Evolutionary conservation across 2,329 filamentous ascomycete genomes (phyloP).

Genomic region (Tolypocladium ophioglossoides): DNA sequence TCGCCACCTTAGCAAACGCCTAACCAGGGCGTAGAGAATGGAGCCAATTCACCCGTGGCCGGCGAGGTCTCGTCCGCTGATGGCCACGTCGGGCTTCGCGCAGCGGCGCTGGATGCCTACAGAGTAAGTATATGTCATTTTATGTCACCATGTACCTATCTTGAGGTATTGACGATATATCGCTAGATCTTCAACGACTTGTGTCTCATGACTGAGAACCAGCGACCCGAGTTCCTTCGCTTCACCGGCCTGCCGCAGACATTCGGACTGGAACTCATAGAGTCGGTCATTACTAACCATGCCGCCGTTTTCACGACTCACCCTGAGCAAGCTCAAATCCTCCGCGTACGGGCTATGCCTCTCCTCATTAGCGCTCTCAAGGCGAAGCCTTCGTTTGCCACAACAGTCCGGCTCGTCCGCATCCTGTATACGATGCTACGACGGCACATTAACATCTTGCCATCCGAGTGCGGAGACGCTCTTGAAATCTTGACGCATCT

Average conservation of each 20-base stretch:
- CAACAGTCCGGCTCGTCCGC: constrained; percentile 70
- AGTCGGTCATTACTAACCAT: constrained; percentile 81
- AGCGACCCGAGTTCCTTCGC: constrained; percentile 70
- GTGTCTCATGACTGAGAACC: constrained; percentile 76
- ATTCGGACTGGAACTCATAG: constrained; percentile 84
- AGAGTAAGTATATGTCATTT: constrained; percentile 34
- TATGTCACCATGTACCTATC: no score
- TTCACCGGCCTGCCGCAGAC: constrained; percentile 70
- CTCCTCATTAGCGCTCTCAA: constrained; percentile 69
- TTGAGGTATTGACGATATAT: background rate
- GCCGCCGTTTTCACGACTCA: constrained; percentile 68
- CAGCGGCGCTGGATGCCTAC: constrained; percentile 78
- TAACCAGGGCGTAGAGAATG: constrained; percentile 20
- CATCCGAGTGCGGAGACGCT: constrained; percentile 72
- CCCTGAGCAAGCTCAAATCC: constrained; percentile 67
- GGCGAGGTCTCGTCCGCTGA: constrained; percentile 59
- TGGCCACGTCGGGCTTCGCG: constrained; percentile 54
- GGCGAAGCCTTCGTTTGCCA: constrained; percentile 68
- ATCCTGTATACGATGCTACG: constrained; percentile 75
- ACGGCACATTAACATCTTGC: constrained; percentile 63
- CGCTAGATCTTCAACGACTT: constrained; percentile 77
- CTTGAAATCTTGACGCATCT: constrained; percentile 74
- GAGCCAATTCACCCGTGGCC: constrained; percentile 43
- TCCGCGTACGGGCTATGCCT: constrained; percentile 71
- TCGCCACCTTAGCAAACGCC: background rate